Conservation (phyloP, 768 basidiomycete species). For the Leucogyrophana mollusca region DNA sequence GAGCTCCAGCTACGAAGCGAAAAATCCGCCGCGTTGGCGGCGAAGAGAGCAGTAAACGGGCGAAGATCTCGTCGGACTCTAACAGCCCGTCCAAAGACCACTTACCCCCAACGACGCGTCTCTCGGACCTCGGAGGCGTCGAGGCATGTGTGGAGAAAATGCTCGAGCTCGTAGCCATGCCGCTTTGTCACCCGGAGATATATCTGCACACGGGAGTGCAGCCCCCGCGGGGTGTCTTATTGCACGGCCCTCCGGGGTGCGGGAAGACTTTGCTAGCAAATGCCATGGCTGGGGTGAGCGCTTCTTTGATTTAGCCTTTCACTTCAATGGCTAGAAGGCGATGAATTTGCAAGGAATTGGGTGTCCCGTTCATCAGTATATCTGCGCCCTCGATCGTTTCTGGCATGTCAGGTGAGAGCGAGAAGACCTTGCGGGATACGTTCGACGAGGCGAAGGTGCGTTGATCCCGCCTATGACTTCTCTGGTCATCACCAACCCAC, state of each 20-base stretch:
- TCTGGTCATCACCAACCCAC: not conserved
- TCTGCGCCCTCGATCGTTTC: conserved; percentile 96
- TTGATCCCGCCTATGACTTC: conserved; percentile 1
- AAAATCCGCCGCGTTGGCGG: conserved; percentile 52
- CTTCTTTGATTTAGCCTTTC: not conserved
- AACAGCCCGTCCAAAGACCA: conserved; percentile 57
- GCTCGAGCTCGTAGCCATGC: conserved; percentile 95
- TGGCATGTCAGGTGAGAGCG: conserved; percentile 98
- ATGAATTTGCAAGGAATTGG: conserved; percentile 65
- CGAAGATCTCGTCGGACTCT: conserved; percentile 36
- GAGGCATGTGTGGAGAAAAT: conserved; percentile 86
- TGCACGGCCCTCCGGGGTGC: conserved; percentile 96
- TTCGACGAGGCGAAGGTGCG: conserved; percentile 95
- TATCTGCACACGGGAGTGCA: conserved; percentile 92
- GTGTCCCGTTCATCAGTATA: conserved; percentile 88
- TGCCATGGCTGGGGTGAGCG: conserved; percentile 88
- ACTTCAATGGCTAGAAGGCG: not conserved
- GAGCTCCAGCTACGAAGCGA: conserved; percentile 49
- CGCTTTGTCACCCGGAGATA: conserved; percentile 91
- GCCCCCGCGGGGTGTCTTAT: conserved; percentile 86
- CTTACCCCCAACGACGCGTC: conserved; percentile 67
- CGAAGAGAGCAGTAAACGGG: conserved; percentile 59
- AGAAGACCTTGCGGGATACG: conserved; percentile 92
- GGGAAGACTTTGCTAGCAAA: conserved; percentile 95
- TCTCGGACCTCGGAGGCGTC: conserved; percentile 88